Conservation (phyloP, 2,329 filamentous ascomycete species). For the Exophiala sp. region DNA sequence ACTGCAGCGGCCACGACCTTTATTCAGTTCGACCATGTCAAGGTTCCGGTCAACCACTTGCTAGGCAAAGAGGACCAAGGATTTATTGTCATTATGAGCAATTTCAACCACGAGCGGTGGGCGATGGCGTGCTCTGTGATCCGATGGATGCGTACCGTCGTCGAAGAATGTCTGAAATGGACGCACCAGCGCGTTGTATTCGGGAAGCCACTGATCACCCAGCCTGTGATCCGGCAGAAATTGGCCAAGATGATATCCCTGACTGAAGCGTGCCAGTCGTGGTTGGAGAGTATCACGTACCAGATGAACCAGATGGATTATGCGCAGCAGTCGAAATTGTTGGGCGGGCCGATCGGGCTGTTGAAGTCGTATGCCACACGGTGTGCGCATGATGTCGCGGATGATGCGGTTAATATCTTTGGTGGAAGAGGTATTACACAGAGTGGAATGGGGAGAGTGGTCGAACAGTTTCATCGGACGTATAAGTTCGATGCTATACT, state of each 20-base stretch:
- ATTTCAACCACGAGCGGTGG: conserved; percentile 77
- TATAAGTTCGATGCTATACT: conserved; percentile 61
- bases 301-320: conserved; percentile 55
- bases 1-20: conserved; percentile 66
- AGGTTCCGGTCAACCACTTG: conserved; percentile 66
- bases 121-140: conserved; percentile 65
- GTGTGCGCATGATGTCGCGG: conserved; percentile 68
- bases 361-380: conserved; percentile 70
- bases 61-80: conserved; percentile 67
- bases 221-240: conserved; percentile 69
- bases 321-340: conserved; percentile 44
- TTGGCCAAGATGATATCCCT: conserved; percentile 66
- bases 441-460: conserved; percentile 66
- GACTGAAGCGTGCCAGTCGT: conserved; percentile 68
- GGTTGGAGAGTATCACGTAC: conserved; percentile 46
- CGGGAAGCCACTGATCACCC: conserved; percentile 66
- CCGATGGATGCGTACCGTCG: conserved; percentile 58
- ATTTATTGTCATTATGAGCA: conserved; percentile 72
- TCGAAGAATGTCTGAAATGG: conserved; percentile 69
- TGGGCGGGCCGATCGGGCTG: conserved; percentile 69
- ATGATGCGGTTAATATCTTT: conserved; percentile 66
- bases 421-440: conserved; percentile 71
- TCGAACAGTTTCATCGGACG: conserved; percentile 63
- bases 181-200: conserved; percentile 74
- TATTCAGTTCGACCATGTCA: conserved; percentile 72